Conservation (phyloP, 2,329 filamentous ascomycete genomes). For the Huntiella decipiens region DNA sequence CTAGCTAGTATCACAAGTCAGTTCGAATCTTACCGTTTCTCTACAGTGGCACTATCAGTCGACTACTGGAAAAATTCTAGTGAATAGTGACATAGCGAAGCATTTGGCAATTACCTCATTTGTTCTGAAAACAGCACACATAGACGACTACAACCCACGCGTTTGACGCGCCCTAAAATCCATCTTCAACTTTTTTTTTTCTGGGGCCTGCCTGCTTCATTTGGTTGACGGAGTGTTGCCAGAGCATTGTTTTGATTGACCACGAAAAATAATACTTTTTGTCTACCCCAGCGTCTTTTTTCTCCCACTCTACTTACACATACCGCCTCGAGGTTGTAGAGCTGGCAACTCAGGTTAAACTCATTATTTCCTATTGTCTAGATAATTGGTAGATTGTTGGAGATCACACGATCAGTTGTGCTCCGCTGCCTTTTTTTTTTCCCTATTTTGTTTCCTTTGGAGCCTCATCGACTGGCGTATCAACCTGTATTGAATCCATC, state of each 20-base stretch:
- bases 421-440: too few species aligned
- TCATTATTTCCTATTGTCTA: too few species aligned
- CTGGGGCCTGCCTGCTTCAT: background rate
- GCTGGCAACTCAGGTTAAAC: too few species aligned
- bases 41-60: too few species aligned
- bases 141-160: background rate
- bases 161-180: constrained; percentile 11
- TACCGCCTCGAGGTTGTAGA: too few species aligned
- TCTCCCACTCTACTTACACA: background rate
- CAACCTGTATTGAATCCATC: too few species aligned
- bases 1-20: too few species aligned
- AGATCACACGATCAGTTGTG: too few species aligned
- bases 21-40: too few species aligned
- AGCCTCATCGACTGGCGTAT: too few species aligned
- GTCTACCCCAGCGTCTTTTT: background rate
- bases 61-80: background rate
- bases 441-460: too few species aligned
- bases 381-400: too few species aligned
- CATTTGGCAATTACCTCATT: background rate
- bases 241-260: background rate
- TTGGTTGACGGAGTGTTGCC: background rate
- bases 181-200: constrained; percentile 7
- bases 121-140: background rate
- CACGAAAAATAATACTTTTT: background rate
- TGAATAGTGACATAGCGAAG: background rate